Percentiles rank a stretch among this genome's conserved stretches.
Evolutionary conservation across 768 basidiomycete species (phyloP).

Genomic region (Nidularia pulvinata): DNA sequence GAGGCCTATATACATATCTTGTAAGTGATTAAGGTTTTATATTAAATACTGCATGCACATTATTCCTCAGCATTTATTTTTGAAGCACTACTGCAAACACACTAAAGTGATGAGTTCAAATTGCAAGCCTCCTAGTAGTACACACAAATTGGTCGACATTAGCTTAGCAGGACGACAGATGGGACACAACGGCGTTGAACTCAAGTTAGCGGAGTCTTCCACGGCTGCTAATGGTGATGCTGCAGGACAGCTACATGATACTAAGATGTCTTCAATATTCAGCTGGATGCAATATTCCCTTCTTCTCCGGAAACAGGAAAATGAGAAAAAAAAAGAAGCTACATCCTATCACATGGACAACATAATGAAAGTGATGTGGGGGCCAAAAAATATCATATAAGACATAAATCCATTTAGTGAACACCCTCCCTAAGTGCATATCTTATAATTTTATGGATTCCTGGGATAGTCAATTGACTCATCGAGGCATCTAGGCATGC

Average conservation of each 20-base stretch:
- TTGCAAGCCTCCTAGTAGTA: too few species aligned
- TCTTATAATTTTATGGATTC: slow-evolving; percentile 11
- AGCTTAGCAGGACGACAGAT: too few species aligned
- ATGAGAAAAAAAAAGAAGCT: too few species aligned
- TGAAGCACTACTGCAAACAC: background rate
- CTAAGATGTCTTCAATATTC: too few species aligned
- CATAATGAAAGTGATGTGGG: background rate
- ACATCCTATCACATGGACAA: too few species aligned
- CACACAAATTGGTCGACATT: too few species aligned
- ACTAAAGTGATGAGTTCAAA: background rate
- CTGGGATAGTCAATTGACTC: slow-evolving; percentile 8
- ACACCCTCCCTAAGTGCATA: slow-evolving; percentile 9
- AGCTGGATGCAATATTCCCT: too few species aligned
- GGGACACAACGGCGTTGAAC: too few species aligned
- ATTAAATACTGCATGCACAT: background rate
- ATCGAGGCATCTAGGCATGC: slow-evolving; percentile 7
- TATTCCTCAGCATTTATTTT: background rate
- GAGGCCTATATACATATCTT: slow-evolving; percentile 1
- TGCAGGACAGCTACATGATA: too few species aligned
- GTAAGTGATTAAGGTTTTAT: slow-evolving; percentile 1
- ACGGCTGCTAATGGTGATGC: too few species aligned
- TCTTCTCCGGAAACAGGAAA: too few species aligned
- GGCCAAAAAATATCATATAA: background rate
- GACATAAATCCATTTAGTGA: background rate
- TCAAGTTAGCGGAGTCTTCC: too few species aligned